Conservation (phyloP, 805 yeast species). For the Ogataea philodendri region DNA sequence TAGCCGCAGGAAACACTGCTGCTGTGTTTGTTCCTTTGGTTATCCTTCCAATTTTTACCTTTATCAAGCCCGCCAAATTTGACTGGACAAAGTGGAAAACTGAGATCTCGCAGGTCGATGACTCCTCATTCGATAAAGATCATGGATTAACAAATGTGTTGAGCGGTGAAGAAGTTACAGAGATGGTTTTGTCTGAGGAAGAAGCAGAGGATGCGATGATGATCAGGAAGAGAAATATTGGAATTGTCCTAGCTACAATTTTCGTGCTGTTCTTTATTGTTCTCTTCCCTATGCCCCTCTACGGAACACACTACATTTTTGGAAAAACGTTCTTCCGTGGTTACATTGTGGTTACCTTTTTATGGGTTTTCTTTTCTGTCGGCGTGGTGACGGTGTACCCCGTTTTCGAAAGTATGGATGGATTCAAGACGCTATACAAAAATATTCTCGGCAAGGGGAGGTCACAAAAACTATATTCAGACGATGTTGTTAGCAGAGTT, state of each 20-base stretch:
- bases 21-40: constrained; percentile 50
- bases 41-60: constrained; percentile 45
- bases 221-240: constrained; percentile 29
- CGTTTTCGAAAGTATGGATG: constrained; percentile 41
- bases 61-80: constrained; percentile 43
- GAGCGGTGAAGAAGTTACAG: constrained; percentile 32
- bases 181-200: constrained; percentile 26
- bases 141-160: constrained; percentile 32
- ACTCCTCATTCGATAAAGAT: constrained; percentile 33
- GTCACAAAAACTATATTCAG: constrained; percentile 6
- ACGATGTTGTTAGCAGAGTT: constrained; percentile 7
- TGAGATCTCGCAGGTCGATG: constrained; percentile 43
- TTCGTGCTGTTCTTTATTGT: constrained; percentile 32
- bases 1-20: constrained; percentile 57
- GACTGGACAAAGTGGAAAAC: constrained; percentile 49
- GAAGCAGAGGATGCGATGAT: constrained; percentile 23
- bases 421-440: constrained; percentile 11
- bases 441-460: constrained; percentile 2
- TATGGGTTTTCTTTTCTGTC: constrained; percentile 40
- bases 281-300: constrained; percentile 40
- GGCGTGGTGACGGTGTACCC: constrained; percentile 46
- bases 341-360: constrained; percentile 37
- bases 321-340: constrained; percentile 38
- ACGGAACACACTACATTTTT: constrained; percentile 40
- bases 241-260: constrained; percentile 26